phyloP scores from a whole-genome alignment of 2,329 filamentous ascomycete species.

The Aspergillus latus region DNA sequence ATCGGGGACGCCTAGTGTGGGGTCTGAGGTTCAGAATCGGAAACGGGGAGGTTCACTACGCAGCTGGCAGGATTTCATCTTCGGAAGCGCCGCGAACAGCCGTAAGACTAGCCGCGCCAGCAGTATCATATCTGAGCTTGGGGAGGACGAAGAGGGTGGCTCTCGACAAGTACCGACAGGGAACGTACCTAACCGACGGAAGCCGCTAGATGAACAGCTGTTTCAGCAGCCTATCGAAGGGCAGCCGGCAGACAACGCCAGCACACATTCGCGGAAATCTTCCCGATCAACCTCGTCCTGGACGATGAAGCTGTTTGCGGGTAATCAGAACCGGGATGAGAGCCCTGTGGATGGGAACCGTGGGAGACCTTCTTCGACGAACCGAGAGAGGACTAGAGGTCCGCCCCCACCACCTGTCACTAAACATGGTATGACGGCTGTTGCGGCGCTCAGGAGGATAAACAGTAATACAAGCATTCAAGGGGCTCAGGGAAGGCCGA shows the following conservation, averaged over 20 bases:
- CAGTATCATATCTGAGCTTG: constrained; percentile 58
- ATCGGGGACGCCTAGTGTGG: constrained; percentile 31
- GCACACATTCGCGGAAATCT: constrained; percentile 52
- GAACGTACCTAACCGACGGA: constrained; percentile 47
- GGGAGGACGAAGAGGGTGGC: constrained; percentile 49
- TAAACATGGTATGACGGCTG: constrained; percentile 36
- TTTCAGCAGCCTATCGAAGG: constrained; percentile 67
- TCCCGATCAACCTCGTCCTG: constrained; percentile 53
- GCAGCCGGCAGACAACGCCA: constrained; percentile 49
- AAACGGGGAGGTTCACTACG: constrained; percentile 54
- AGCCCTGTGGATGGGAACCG: constrained; percentile 26
- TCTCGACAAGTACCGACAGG: constrained; percentile 42
- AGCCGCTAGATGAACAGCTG: constrained; percentile 67
- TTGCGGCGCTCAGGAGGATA: constrained; percentile 44
- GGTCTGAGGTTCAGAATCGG: constrained; percentile 28
- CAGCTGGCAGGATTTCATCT: constrained; percentile 79
- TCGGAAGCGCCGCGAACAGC: constrained; percentile 60
- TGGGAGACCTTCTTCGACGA: constrained; percentile 31
- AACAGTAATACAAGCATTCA: constrained; percentile 39
- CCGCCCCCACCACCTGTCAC: constrained; percentile 23
- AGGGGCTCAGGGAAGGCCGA: constrained; percentile 25
- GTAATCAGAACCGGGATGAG: constrained; percentile 42
- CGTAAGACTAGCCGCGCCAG: constrained; percentile 65
- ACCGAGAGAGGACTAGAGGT: constrained; percentile 27
- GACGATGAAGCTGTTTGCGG: constrained; percentile 58